Conservation (phyloP, 768 basidiomycete genomes). For the Crucibulum laeve region DNA sequence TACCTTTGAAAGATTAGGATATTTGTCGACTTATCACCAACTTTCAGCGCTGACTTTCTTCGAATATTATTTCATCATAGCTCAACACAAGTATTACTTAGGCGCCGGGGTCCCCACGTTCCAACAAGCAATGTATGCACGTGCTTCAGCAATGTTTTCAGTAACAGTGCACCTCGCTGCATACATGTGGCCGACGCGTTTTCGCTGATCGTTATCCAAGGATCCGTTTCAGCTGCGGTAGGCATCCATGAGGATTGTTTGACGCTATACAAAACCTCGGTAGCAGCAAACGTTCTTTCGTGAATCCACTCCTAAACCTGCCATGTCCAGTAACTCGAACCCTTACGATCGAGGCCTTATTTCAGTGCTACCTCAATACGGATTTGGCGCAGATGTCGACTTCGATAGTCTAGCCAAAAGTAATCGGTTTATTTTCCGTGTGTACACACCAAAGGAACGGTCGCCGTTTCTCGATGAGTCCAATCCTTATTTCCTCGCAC, state of each 20-base stretch:
- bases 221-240: conserved; percentile 23
- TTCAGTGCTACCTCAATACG: conserved; percentile 60
- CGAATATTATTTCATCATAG: too few relatives aligned
- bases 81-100: too few relatives aligned
- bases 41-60: too few relatives aligned
- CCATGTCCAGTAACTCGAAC: conserved; percentile 20
- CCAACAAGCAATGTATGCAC: too few relatives aligned
- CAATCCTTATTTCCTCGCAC: conserved; percentile 67
- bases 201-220: conserved; percentile 9
- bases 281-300: not conserved
- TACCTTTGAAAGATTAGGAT: too few relatives aligned
- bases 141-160: too few relatives aligned
- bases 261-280: conserved; percentile 13
- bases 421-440: conserved; percentile 76
- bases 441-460: conserved; percentile 68
- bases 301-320: conserved; percentile 10
- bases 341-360: conserved; percentile 18
- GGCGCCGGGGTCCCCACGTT: too few relatives aligned
- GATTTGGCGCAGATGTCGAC: conserved; percentile 59
- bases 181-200: conserved; percentile 27
- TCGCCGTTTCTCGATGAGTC: conserved; percentile 48
- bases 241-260: conserved; percentile 26
- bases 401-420: conserved; percentile 57
- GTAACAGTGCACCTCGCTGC: too few relatives aligned
- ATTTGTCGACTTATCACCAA: too few relatives aligned